Evolutionary conservation across 495 filamentous ascomycete species (phyloP).

Genomic region (Usnea hakonensis): DNA sequence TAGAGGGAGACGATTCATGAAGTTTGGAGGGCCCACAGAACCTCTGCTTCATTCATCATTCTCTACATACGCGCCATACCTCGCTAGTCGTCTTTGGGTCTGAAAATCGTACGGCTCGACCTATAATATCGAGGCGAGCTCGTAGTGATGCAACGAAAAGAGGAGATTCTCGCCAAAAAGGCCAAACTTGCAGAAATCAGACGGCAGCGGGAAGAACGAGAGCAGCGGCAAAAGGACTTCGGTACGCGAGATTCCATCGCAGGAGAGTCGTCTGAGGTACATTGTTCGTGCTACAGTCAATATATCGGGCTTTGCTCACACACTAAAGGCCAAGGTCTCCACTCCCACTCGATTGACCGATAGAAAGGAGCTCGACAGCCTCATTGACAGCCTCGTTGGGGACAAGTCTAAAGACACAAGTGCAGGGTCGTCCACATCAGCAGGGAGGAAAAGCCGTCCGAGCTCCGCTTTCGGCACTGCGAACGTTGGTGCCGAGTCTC

Average conservation of each 20-base stretch:
- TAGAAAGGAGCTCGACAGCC: slow-evolving; percentile 70
- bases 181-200: slow-evolving; percentile 94
- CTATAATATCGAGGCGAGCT: background rate
- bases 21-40: background rate
- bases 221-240: slow-evolving; percentile 68
- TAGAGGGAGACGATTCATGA: background rate
- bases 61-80: background rate
- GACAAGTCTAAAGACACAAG: slow-evolving; percentile 67
- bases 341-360: slow-evolving; percentile 61
- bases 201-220: slow-evolving; percentile 57
- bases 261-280: slow-evolving; percentile 50
- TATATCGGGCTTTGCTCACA: background rate
- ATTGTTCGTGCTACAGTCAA: slow-evolving; percentile 10
- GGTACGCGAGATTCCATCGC: slow-evolving; percentile 54
- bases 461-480: slow-evolving; percentile 74
- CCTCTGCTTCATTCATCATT: background rate
- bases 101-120: background rate
- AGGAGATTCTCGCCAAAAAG: slow-evolving; percentile 90
- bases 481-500: slow-evolving; percentile 62
- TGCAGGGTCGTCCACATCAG: slow-evolving; percentile 50
- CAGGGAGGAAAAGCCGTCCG: slow-evolving; percentile 63
- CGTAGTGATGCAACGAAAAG: slow-evolving; percentile 55
- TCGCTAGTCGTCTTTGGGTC: background rate
- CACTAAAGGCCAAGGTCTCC: slow-evolving; percentile 38
- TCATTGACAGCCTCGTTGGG: slow-evolving; percentile 73